phyloP scores from a whole-genome alignment of 2,329 filamentous ascomycete genomes.

The Shiraia sp. region DNA sequence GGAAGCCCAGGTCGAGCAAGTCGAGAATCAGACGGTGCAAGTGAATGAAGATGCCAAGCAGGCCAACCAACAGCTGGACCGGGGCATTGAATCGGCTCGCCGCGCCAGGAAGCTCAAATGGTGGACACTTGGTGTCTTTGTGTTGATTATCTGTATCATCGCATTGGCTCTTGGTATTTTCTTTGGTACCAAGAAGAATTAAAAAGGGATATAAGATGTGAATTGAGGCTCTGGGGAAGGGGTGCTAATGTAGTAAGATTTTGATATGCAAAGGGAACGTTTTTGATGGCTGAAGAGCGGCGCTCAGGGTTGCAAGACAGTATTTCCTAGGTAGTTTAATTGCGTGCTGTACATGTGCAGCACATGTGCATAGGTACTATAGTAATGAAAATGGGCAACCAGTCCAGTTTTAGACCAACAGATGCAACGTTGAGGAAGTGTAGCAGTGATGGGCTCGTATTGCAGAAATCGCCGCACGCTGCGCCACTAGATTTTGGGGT shows the following conservation, averaged over 20 bases:
- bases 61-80: conserved; percentile 70
- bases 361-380: too few species aligned
- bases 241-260: background rate
- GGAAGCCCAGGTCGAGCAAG: conserved; percentile 64
- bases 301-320: too few species aligned
- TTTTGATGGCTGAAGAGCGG: too few species aligned
- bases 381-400: too few species aligned
- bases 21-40: conserved; percentile 67
- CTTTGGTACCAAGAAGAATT: conserved; percentile 41
- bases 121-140: conserved; percentile 69
- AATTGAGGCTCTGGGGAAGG: background rate
- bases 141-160: conserved; percentile 54
- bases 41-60: conserved; percentile 69
- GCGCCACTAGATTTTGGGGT: too few species aligned
- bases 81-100: conserved; percentile 68
- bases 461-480: too few species aligned
- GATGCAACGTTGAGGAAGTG: too few species aligned
- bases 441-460: too few species aligned
- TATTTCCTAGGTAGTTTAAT: too few species aligned
- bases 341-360: too few species aligned
- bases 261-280: too few species aligned
- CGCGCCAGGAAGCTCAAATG: conserved; percentile 77
- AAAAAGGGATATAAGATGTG: background rate
- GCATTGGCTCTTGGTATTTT: conserved; percentile 55
- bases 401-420: too few species aligned